These are phyloP conservation scores for Gloeopeniophorella convolvens DNA, from an alignment of 768 basidiomycete genomes.

Conservation along the genomic window DNA sequence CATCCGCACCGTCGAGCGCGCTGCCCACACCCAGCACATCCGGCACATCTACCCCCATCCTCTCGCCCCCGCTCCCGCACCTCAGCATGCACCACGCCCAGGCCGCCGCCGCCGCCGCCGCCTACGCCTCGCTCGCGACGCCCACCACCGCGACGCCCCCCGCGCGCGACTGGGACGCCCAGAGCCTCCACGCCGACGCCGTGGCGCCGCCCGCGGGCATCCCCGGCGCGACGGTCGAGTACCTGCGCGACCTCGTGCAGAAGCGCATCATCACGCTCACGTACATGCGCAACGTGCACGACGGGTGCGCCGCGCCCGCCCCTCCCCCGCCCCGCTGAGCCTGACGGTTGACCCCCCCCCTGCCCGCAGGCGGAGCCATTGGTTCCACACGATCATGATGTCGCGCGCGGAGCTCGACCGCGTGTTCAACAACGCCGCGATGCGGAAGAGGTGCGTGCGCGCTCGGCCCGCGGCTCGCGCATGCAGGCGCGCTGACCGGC, in stretches of 20 bases:
- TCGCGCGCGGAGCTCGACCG: slow-evolving; percentile 66
- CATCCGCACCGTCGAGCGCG: slow-evolving; percentile 16
- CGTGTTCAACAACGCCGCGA: slow-evolving; percentile 64
- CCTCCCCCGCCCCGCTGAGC: not conserved
- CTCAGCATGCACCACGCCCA: slow-evolving; percentile 1
- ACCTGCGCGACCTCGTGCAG: slow-evolving; percentile 70
- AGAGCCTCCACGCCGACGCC: slow-evolving; percentile 50
- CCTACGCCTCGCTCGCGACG: slow-evolving; percentile 6
- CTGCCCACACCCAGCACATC: slow-evolving; percentile 22
- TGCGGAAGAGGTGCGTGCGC: slow-evolving; percentile 76
- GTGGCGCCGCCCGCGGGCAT: slow-evolving; percentile 20
- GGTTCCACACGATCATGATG: slow-evolving; percentile 85
- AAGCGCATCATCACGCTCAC: slow-evolving; percentile 82
- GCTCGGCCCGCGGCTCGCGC: not conserved
- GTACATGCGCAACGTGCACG: slow-evolving; percentile 78
- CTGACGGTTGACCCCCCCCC: not conserved
- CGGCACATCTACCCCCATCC: slow-evolving; percentile 19
- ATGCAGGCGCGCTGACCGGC: not conserved
- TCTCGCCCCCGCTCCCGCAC: slow-evolving; percentile 30
- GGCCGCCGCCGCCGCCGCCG: slow-evolving; percentile 23
- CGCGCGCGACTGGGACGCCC: slow-evolving; percentile 64
- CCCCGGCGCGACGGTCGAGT: slow-evolving; percentile 66
- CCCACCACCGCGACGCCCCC: slow-evolving; percentile 1
- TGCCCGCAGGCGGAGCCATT: slow-evolving; percentile 59
- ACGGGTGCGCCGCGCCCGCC: slow-evolving; percentile 53